Conservation (phyloP, 2,329 filamentous ascomycete species). For the Rutstroemia sp. region DNA sequence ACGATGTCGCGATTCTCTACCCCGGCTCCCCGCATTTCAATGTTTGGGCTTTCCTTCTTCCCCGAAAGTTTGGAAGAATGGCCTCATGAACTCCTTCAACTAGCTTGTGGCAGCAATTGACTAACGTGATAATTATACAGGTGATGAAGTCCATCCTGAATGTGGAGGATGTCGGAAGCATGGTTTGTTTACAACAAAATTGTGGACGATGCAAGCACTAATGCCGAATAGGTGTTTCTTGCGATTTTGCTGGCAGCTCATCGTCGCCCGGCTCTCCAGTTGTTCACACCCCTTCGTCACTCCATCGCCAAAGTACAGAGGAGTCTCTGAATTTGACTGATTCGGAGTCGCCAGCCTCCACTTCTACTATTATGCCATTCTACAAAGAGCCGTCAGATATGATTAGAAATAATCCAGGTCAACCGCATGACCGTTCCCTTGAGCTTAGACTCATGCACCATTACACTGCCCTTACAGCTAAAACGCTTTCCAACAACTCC, state of each 20-base stretch:
- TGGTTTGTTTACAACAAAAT: constrained; percentile 24
- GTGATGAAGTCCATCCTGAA: constrained; percentile 57
- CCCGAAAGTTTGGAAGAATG: too few species aligned
- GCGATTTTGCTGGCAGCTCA: constrained; percentile 48
- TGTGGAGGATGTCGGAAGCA: constrained; percentile 63
- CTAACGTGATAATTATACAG: background rate
- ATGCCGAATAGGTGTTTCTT: constrained; percentile 39
- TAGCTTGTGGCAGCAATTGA: background rate
- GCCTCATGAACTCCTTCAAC: background rate
- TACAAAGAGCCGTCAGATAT: constrained; percentile 19
- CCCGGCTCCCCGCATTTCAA: background rate
- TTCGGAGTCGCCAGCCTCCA: constrained; percentile 11
- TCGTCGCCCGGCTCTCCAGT: constrained; percentile 13
- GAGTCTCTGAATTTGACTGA: constrained; percentile 5
- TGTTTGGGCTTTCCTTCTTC: too few species aligned
- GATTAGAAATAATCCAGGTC: constrained; percentile 10
- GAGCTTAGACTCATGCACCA: constrained; percentile 59
- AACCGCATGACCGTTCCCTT: constrained; percentile 30
- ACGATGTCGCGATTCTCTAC: background rate
- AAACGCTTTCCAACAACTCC: constrained; percentile 47
- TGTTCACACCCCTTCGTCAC: constrained; percentile 2
- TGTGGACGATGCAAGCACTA: background rate
- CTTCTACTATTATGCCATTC: constrained; percentile 15
- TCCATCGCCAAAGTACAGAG: background rate
- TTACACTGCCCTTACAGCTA: constrained; percentile 52